Evolutionary conservation across 768 basidiomycete genomes (phyloP), one percentile per base, ranked within the genome.

Genomic region (Termitomyces sp.): DNA sequence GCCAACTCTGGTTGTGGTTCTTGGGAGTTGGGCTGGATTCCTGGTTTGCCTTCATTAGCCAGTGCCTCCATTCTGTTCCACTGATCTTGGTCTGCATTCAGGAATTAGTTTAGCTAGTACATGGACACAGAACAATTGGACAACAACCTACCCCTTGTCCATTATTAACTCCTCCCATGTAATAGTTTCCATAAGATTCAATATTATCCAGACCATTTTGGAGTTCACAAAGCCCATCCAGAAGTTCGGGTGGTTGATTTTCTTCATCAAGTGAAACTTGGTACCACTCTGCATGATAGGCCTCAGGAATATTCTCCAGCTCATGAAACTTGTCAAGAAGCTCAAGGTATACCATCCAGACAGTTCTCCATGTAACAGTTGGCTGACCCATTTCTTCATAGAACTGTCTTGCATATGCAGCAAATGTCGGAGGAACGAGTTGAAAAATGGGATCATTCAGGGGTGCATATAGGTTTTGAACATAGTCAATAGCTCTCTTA

Each of bases 391-490:
- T 49, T 4, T n/a, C 13, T 1, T 38, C 1, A 44, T 73, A 73
- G 3, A 66, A 53, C 9, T 45, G 36, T 9, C 50, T 12, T 22
- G 66, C 64, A 22, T 58, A 62, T 0, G 1, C 2, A 1, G 42
- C 54, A 57, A 78, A 73, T 0, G 59, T 22, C 0, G 67, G 66
- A 2, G 75, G 73, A 1, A 75, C 68, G 0, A 78, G 70, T 7
- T 76, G 51, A 38, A 76, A 75, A 4, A 73, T 66, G 0, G 64
- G 61, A 58, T 77, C 4, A 44, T 55, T 7, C 4, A 28, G 16
- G 20, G n/a, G n/a, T n/a, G n/a, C n/a, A n/a, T n/a, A n/a, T n/a
- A n/a, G n/a, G n/a, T n/a, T n/a, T n/a, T n/a, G n/a, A n/a, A n/a
- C n/a, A n/a, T n/a, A n/a, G n/a, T n/a, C n/a, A n/a, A 64, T 48